A percentile compares a stretch with the other conserved stretches of the same genome.
Conservation (phyloP, 768 basidiomycete genomes). For the Mycena floridula region DNA sequence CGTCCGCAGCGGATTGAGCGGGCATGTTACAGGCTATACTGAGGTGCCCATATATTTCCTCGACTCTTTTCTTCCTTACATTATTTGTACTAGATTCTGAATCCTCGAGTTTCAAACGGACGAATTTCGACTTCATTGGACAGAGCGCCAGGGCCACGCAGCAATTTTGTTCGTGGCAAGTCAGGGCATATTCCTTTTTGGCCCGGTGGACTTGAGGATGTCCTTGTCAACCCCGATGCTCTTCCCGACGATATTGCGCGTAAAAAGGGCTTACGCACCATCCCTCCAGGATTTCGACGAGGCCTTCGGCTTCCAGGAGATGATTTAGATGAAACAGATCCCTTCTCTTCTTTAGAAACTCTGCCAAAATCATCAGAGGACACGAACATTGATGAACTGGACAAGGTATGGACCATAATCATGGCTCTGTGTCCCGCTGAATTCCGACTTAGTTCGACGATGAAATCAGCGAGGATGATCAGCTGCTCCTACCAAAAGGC, state of each 20-base stretch:
- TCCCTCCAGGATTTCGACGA: slow-evolving; percentile 80
- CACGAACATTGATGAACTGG: no score
- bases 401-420: no score
- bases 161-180: slow-evolving; percentile 90
- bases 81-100: slow-evolving; percentile 37
- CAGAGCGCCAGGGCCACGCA: slow-evolving; percentile 73
- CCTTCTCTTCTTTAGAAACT: slow-evolving; percentile 16
- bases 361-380: background rate
- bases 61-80: no score
- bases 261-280: slow-evolving; percentile 49
- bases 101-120: slow-evolving; percentile 54
- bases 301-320: slow-evolving; percentile 71
- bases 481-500: slow-evolving; percentile 6
- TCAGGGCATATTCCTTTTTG: slow-evolving; percentile 90
- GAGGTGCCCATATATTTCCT: slow-evolving; percentile 51
- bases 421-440: no score
- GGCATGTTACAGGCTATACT: slow-evolving; percentile 71
- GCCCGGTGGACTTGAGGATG: slow-evolving; percentile 87
- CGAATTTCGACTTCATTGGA: slow-evolving; percentile 81
- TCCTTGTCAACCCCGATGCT: slow-evolving; percentile 29
- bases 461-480: slow-evolving; percentile 7
- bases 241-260: slow-evolving; percentile 20
- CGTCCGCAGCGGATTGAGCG: slow-evolving; percentile 72
- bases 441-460: slow-evolving; percentile 4
- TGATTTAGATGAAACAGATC: slow-evolving; percentile 37